phyloP scores from a whole-genome alignment of 257 asterid genomes.

The Ligustrum vulgare region DNA sequence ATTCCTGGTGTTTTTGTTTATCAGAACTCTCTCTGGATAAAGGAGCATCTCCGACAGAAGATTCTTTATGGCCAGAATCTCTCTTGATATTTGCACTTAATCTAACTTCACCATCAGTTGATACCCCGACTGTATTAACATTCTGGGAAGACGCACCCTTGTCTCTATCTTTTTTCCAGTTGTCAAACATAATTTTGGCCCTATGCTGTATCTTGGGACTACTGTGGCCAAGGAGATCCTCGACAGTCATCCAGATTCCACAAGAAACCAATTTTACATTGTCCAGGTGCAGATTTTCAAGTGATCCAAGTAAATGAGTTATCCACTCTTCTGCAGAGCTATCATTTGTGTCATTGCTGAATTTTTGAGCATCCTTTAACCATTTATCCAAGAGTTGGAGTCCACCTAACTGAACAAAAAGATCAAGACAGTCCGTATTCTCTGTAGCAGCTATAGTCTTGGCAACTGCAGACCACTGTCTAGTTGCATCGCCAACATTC shows the following conservation, averaged over 20 bases:
- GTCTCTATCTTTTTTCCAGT: slow-evolving; percentile 44
- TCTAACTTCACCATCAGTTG: slow-evolving; percentile 28
- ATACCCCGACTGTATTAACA: slow-evolving; percentile 28
- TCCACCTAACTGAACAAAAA: slow-evolving; percentile 64
- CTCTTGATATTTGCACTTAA: slow-evolving; percentile 24
- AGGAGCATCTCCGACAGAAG: slow-evolving; percentile 24
- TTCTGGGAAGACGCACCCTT: slow-evolving; percentile 23
- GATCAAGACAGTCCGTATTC: slow-evolving; percentile 62
- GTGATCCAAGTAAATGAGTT: slow-evolving; percentile 49
- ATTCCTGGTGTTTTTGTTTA: slow-evolving; percentile 33
- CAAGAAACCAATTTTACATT: slow-evolving; percentile 41
- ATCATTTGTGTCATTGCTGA: slow-evolving; percentile 34
- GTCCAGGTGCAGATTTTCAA: slow-evolving; percentile 48
- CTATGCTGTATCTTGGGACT: slow-evolving; percentile 49
- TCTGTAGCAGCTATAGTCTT: slow-evolving; percentile 63
- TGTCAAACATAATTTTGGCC: slow-evolving; percentile 48
- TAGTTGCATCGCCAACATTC: slow-evolving; percentile 38
- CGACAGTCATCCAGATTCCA: slow-evolving; percentile 48
- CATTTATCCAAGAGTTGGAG: slow-evolving; percentile 46
- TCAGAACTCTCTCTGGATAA: slow-evolving; percentile 25
- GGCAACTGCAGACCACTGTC: slow-evolving; percentile 76
- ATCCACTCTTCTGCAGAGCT: slow-evolving; percentile 48
- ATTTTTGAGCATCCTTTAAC: slow-evolving; percentile 57
- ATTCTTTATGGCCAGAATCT: slow-evolving; percentile 29
- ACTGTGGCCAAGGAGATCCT: slow-evolving; percentile 52